Base-by-base conservation (phyloP, 805 yeast species). In the Kazachstania psychrophila region DNA sequence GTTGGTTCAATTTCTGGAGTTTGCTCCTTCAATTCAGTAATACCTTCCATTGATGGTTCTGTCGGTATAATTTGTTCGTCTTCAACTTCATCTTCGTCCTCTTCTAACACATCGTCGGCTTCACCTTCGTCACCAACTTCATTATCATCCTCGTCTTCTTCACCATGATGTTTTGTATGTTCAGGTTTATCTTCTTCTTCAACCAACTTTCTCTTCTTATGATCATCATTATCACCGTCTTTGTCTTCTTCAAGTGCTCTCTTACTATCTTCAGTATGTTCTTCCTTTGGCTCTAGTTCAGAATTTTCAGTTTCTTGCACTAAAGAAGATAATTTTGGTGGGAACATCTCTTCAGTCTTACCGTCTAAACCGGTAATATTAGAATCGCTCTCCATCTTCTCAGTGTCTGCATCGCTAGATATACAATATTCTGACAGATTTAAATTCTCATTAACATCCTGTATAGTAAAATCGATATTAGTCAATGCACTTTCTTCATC, bases 391-490 rank as follows among this genome's bases (percentile, higher is more conserved):
- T 76, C 89, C 84, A 86, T 75, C 48, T 75, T 79, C 53, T 87
- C 96, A 0, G 96, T 87, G 55, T 87, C 96, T 13, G 92, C 95
- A 59, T 87, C 96, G 12, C 92, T 79, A 10, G 60, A 52, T 22
- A 56, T 43, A 36, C 51, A 54, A 36, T 48, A 49, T 30, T 53
- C 60, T 9, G 53, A 47, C 17, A 52, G 28, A 46, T 77, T 77
- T 39, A 73, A 66, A 38, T 75, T 82, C 9, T 37, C 43, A 13
- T 18, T 37, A 12, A 15, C 34, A 19, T 36, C 42, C 17, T 37
- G 41, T 18, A 33, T 39, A 22, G 45, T 45, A n/a, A 45, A 45
- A 31, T 51, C 57, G 2, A 53, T 42, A 17, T 41, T 47, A 27
- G 54, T 53, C 34, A 53, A 33, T 2, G 47, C 48, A 40, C 56